phyloP scores from a whole-genome alignment of 768 basidiomycete species.

The Collybiopsis confluens region DNA sequence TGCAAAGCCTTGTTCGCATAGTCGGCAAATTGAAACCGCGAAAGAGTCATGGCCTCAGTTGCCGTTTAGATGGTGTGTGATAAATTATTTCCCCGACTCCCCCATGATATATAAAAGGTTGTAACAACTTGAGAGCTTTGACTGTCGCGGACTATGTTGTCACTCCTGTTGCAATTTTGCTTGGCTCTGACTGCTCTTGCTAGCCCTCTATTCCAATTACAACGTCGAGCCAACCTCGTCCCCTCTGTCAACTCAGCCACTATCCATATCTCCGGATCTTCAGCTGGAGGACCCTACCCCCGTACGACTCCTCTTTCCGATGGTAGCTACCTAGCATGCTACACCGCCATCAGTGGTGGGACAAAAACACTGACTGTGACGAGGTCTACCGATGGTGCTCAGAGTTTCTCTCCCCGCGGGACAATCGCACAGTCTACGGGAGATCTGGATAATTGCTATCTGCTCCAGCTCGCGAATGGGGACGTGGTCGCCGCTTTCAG shows the following conservation, averaged over 20 bases:
- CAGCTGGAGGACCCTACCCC: constrained; percentile 13
- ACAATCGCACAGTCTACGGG: constrained; percentile 8
- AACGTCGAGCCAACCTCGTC: not conserved
- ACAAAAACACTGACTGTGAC: constrained; percentile 9
- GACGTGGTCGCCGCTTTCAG: constrained; percentile 12
- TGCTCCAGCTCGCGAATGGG: constrained; percentile 12
- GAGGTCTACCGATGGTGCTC: constrained; percentile 13
- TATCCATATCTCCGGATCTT: not conserved
- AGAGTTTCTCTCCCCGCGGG: constrained; percentile 8
- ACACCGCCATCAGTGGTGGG: constrained; percentile 6
- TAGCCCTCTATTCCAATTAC: not conserved
- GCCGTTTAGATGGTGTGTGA: too few relatives aligned
- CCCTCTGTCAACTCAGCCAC: constrained; percentile 10
- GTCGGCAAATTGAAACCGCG: too few relatives aligned
- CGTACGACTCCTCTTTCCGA: constrained; percentile 13
- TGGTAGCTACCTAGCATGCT: constrained; percentile 10
- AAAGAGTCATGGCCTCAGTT: too few relatives aligned
- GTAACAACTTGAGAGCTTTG: too few relatives aligned
- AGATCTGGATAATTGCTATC: constrained; percentile 13
- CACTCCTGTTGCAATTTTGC: not conserved
- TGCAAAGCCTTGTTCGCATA: too few relatives aligned
- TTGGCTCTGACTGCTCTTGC: not conserved
- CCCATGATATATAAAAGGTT: too few relatives aligned
- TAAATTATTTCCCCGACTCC: too few relatives aligned
- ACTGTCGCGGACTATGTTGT: not conserved